Conservation (phyloP, 768 basidiomycete genomes). For the Galerina marginata region DNA sequence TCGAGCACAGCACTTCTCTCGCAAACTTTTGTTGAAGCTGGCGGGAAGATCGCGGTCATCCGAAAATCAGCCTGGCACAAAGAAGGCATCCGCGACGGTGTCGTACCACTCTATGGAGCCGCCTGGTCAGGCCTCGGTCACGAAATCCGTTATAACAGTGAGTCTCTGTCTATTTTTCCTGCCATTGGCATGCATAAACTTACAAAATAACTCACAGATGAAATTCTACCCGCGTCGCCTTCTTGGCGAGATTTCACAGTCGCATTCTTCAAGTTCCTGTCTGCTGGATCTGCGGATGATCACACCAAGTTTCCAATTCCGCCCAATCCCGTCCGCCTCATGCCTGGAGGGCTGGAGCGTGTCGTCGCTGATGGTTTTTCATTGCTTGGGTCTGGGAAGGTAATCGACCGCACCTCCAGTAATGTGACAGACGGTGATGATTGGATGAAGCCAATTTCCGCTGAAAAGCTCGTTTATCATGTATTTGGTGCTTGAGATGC, state of each 20-base stretch:
- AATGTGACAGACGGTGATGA: slow-evolving; percentile 9
- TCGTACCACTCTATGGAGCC: slow-evolving; percentile 34
- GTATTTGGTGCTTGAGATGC: slow-evolving; percentile 1
- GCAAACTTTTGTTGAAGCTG: slow-evolving; percentile 30
- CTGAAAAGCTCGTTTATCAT: slow-evolving; percentile 37
- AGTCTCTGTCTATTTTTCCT: not conserved
- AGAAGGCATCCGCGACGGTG: slow-evolving; percentile 29
- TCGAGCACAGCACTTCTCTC: slow-evolving; percentile 35
- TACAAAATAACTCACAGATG: slow-evolving; percentile 17
- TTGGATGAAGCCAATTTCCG: slow-evolving; percentile 36
- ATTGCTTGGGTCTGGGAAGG: slow-evolving; percentile 35
- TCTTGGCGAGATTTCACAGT: slow-evolving; percentile 35
- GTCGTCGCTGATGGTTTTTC: slow-evolving; percentile 34
- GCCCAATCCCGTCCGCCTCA: slow-evolving; percentile 33
- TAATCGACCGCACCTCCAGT: slow-evolving; percentile 23
- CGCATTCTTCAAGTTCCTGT: slow-evolving; percentile 37
- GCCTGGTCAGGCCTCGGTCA: slow-evolving; percentile 40
- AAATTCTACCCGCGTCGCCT: slow-evolving; percentile 25
- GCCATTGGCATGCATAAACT: not conserved
- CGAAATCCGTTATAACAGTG: slow-evolving; percentile 36
- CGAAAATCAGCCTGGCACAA: slow-evolving; percentile 31
- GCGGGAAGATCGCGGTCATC: slow-evolving; percentile 38
- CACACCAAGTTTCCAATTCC: slow-evolving; percentile 27
- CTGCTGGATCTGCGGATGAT: slow-evolving; percentile 23
- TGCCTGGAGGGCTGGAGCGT: slow-evolving; percentile 36